Conservation (phyloP, 169 alveolate species). For the Amoebophrya sp. region DNA sequence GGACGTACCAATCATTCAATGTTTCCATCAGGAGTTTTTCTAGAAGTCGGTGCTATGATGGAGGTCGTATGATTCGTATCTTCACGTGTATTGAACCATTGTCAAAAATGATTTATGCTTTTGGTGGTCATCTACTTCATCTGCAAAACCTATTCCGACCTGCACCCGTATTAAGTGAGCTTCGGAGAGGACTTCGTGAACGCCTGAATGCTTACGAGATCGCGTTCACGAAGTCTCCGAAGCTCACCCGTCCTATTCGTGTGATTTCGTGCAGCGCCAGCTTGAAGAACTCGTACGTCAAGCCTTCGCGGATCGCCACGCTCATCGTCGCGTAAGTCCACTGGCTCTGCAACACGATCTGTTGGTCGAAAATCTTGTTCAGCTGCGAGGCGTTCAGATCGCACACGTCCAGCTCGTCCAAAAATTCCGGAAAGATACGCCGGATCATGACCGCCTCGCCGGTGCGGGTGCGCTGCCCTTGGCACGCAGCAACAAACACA, state of each 20-base stretch:
- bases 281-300: background rate
- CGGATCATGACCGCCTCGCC: background rate
- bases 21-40: too few species aligned
- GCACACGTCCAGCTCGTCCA: background rate
- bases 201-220: too few species aligned
- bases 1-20: too few species aligned
- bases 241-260: background rate
- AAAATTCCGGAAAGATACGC: background rate
- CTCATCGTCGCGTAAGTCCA: background rate
- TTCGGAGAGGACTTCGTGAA: too few species aligned
- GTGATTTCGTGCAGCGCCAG: background rate
- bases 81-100: too few species aligned
- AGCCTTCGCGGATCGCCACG: background rate
- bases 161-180: too few species aligned
- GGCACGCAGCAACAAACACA: background rate
- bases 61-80: too few species aligned
- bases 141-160: too few species aligned
- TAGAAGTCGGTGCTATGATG: too few species aligned
- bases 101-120: too few species aligned
- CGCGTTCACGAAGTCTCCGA: background rate
- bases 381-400: background rate
- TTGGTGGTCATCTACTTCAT: too few species aligned
- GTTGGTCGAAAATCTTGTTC: background rate
- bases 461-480: background rate
- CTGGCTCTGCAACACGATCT: background rate